Percentiles rank a stretch among this genome's conserved stretches.
Evolutionary conservation across 2,329 filamentous ascomycete genomes (phyloP).

Genomic region (Stachybotrys chlorohalonatus): DNA sequence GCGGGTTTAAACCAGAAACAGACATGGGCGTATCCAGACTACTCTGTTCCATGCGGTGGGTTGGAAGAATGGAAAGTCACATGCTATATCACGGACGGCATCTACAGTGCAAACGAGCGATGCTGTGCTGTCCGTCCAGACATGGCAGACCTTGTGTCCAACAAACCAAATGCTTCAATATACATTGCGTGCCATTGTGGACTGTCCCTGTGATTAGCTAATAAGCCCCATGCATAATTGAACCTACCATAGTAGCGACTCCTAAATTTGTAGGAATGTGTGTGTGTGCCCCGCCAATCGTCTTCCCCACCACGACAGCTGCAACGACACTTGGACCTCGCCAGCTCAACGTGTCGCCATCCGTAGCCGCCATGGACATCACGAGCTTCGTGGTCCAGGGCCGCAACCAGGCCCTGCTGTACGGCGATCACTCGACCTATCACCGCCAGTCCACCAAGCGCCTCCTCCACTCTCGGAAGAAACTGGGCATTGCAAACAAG

Average conservation of each 20-base stretch:
- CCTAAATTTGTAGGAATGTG: neutral
- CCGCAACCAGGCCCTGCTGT: constrained; percentile 73
- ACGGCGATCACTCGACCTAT: constrained; percentile 84
- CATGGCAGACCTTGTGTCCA: too few relatives aligned
- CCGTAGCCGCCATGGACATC: constrained; percentile 62
- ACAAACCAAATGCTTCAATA: too few relatives aligned
- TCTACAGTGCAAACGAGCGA: too few relatives aligned
- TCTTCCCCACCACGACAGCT: neutral
- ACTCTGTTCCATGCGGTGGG: too few relatives aligned
- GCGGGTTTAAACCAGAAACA: too few relatives aligned
- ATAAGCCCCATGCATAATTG: neutral
- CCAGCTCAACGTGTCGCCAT: neutral
- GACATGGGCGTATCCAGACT: too few relatives aligned
- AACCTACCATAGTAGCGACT: neutral
- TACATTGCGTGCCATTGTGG: too few relatives aligned
- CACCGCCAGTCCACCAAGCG: constrained; percentile 70
- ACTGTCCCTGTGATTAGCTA: neutral
- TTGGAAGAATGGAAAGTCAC: too few relatives aligned
- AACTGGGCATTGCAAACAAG: constrained; percentile 72
- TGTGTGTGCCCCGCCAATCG: neutral
- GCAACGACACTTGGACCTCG: neutral
- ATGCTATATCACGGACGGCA: too few relatives aligned
- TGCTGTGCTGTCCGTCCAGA: too few relatives aligned
- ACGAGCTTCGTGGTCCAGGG: constrained; percentile 74
- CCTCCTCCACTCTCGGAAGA: constrained; percentile 75